Base-by-base conservation (phyloP, 768 basidiomycete species). In the Lyophyllum semitale region DNA sequence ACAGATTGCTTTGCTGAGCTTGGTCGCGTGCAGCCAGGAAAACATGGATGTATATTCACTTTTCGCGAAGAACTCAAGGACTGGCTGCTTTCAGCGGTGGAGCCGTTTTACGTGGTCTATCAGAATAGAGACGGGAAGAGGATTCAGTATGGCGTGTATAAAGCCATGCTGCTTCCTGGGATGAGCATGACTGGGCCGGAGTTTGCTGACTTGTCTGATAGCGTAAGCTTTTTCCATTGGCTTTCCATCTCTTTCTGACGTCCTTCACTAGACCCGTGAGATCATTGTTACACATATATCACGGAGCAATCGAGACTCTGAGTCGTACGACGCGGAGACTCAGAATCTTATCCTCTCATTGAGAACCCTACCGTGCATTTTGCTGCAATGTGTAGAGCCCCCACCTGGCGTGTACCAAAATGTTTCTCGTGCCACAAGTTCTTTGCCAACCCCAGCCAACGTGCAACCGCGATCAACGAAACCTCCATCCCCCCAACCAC, bases 181-280 rank as follows among this genome's bases (percentile, higher is more conserved):
- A 41, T 32, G 33, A 51, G 35, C 15, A 59, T 59, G 60, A 54
- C 35, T 46, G 61, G 61, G 25, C 58, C 58, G 13, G 61, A 59
- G 38, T 41, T 59, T n/a, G 46, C 49, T 41, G 30, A 20, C 9
- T 25, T 54, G 37, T 44, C n/a, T 3, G 30, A 35, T 27, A 6
- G 3, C 3, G 53, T 59, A 43, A 46, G 27, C 7, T 38, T 17
- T n/a, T 41, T 26, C 30, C 35, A 17, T n/a, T 53, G 26, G n/a
- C 23, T 22, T 23, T 9, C 12, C 29, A 12, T 25, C 11, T 29
- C 13, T 18, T 44, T 17, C 48, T 33, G 18, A 25, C 27, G 44
- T 22, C 7, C n/a, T 20, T 35, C 12, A n/a, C 37, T 38, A 61
- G 58, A 45, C 51, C 30, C 41, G 45, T 30, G 48, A 61, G 17